A percentile compares a stretch with the other conserved stretches of the same genome.
Evolutionary conservation across 108 stramenopile species (phyloP).

Genomic region (Nitzschia sp.): DNA sequence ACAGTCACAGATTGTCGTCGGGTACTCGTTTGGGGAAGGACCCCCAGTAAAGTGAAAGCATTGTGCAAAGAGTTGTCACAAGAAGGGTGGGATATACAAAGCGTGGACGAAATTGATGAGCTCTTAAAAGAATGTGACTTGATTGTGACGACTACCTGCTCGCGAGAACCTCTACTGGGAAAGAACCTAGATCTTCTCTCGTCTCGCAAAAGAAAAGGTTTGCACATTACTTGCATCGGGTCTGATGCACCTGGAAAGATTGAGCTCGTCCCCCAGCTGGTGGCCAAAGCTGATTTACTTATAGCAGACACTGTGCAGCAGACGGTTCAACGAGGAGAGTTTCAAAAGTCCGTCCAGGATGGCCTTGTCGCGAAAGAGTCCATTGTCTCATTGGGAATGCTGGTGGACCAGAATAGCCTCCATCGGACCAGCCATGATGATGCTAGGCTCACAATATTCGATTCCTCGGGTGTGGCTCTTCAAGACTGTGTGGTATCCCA

Average conservation of each 20-base stretch:
- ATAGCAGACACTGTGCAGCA: constrained; percentile 57
- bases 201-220: constrained; percentile 16
- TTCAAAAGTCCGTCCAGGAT: constrained; percentile 32
- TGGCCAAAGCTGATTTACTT: constrained; percentile 51
- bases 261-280: constrained; percentile 50
- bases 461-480: constrained; percentile 72
- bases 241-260: constrained; percentile 71
- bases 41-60: constrained; percentile 26
- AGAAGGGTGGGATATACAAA: constrained; percentile 54
- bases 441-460: constrained; percentile 60
- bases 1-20: constrained; percentile 50
- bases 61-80: constrained; percentile 46
- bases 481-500: constrained; percentile 71
- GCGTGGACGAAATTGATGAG: constrained; percentile 29
- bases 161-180: constrained; percentile 53
- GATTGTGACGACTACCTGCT: constrained; percentile 68
- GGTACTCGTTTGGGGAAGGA: constrained; percentile 61
- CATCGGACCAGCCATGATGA: constrained; percentile 38
- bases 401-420: constrained; percentile 28
- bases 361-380: constrained; percentile 24
- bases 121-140: constrained; percentile 49
- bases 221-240: constrained; percentile 71
- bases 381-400: constrained; percentile 50
- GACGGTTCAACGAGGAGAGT: constrained; percentile 65
- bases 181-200: not conserved